Evolutionary conservation across 2,329 filamentous ascomycete genomes (phyloP).

Genomic region (Fusarium sulawesiense): DNA sequence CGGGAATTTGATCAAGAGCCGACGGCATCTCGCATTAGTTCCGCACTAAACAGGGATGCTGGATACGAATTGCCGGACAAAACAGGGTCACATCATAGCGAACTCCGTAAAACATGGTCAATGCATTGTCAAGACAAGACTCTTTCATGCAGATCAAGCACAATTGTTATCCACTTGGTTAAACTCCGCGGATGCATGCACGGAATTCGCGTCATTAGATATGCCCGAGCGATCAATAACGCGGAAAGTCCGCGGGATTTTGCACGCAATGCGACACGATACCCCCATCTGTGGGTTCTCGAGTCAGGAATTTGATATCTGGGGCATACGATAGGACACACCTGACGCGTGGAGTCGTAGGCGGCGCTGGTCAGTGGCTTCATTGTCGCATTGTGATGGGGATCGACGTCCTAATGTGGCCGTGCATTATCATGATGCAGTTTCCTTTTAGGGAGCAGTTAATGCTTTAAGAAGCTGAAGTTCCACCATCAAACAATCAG

Average conservation of each 20-base stretch:
- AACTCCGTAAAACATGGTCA: not conserved
- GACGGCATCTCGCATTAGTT: not conserved
- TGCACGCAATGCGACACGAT: not conserved
- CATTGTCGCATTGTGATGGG: not conserved
- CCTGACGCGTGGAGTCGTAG: too few species aligned
- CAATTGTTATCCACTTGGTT: not conserved
- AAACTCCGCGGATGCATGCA: not conserved
- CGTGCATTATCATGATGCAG: not conserved
- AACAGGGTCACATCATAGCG: not conserved
- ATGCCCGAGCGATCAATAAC: not conserved
- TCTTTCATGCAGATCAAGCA: not conserved
- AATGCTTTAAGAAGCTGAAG: not conserved
- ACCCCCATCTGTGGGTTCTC: not conserved
- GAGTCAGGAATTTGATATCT: not conserved
- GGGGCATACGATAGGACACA: accelerated
- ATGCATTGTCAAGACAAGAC: not conserved
- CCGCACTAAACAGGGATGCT: not conserved
- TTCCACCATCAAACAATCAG: not conserved
- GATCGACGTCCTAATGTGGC: not conserved
- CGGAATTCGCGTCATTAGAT: not conserved
- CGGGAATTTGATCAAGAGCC: not conserved
- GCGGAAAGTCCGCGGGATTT: not conserved
- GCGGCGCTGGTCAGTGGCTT: not conserved
- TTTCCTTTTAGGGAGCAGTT: not conserved
- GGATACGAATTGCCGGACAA: not conserved